Base-by-base conservation (phyloP, 2,329 filamentous ascomycete genomes). In the Catunica adiposa region DNA sequence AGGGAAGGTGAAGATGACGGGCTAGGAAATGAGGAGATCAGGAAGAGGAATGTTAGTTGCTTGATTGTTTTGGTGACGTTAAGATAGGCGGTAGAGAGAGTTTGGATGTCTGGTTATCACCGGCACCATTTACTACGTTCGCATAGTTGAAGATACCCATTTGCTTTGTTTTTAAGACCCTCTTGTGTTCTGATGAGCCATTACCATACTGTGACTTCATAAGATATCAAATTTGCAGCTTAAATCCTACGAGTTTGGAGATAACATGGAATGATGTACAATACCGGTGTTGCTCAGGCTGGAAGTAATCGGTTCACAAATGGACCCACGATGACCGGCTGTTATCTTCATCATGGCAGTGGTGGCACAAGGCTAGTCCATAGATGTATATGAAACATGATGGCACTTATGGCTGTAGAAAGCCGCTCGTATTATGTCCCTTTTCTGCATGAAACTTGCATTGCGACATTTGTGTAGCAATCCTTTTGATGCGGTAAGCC, bases 1-100 rank as follows among this genome's bases (percentile, higher is more conserved):
- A 31, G 23, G n/a, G 50, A 38, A 15, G 63, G 63, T 1, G 68
- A 68, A 20, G 69, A 66, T 0, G 70, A 66, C 1, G 68, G 66
- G 1, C 64, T 60, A 6, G 69, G 68, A 51, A 65, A 68, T 34
- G 57, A 56, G 17, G 66, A 67, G 54, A 71, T 65, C 25, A 65
- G 76, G 17, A 62, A 73, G 15, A 67, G 76, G 59, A 73, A 71
- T 64, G 61, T 79, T 56, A 79, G 74, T 60, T 73, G 69, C 37
- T 62, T 79, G 34, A 74, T 78, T 63, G 70, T 74, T 8, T 68
- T 14, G 8, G 31, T 52, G 3, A n/a, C 9, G 8, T 38, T 52
- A 20, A 52, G 50, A 37, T 52, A 40, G 20, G 7, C 20, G 17
- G 6, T 29, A 48, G 44, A 9, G 8, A 23, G 20, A n/a, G 4